Percentiles rank a stretch among this genome's conserved stretches.
Conservation (phyloP, 2,329 filamentous ascomycete genomes). For the Fusarium vanettenii region DNA sequence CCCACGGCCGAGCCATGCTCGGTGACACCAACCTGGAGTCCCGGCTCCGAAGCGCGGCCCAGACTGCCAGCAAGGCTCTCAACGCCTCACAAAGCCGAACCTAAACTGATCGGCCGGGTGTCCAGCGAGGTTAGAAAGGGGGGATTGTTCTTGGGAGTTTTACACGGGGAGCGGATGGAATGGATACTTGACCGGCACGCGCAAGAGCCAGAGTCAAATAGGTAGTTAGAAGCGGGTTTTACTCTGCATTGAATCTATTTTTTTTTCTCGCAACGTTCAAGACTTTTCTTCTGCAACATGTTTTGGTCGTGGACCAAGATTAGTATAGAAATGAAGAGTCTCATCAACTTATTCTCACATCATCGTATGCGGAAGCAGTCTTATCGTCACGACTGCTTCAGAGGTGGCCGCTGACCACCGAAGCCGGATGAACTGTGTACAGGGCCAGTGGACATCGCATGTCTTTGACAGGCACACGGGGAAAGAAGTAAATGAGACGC, state of each 20-base stretch:
- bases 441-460: too few relatives aligned
- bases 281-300: not conserved
- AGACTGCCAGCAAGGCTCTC: constrained; percentile 70
- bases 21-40: constrained; percentile 90
- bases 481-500: too few relatives aligned
- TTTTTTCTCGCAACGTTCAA: not conserved
- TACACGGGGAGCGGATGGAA: not conserved
- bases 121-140: constrained; percentile 6
- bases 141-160: constrained; percentile 15
- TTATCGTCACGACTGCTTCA: not conserved
- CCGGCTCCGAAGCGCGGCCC: constrained; percentile 82
- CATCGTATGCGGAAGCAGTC: not conserved
- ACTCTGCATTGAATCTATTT: not conserved
- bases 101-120: constrained; percentile 4
- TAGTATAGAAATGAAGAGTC: not conserved
- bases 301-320: not conserved
- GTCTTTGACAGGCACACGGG: too few relatives aligned
- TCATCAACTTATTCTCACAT: not conserved
- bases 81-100: constrained; percentile 42
- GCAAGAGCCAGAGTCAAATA: not conserved
- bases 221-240: constrained; percentile 8
- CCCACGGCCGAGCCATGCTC: constrained; percentile 86
- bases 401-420: not conserved
- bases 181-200: not conserved
- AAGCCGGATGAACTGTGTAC: not conserved